Evolutionary conservation across 2,329 filamentous ascomycete species (phyloP).

Genomic region (Epichloe festucae): DNA sequence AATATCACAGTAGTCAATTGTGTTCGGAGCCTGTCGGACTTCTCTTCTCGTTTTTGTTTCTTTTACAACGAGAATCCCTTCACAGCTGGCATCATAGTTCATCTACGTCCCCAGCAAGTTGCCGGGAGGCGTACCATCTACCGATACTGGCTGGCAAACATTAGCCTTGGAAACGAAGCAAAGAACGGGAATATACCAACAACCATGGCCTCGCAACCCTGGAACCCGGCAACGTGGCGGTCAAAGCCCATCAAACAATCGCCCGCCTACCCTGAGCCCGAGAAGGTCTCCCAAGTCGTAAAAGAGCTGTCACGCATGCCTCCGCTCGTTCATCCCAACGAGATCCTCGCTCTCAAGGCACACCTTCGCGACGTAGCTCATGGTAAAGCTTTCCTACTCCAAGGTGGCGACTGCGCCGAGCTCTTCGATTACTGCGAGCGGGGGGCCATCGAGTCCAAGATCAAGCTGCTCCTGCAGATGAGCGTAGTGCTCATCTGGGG

Average conservation of each 20-base stretch:
- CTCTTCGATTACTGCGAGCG: slow-evolving; percentile 93
- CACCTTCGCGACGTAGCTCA: slow-evolving; percentile 75
- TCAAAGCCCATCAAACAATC: slow-evolving; percentile 68
- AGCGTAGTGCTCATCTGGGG: slow-evolving; percentile 91
- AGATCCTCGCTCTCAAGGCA: slow-evolving; percentile 68
- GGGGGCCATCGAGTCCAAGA: slow-evolving; percentile 80
- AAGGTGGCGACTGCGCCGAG: slow-evolving; percentile 95
- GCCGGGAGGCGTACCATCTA: too few species aligned
- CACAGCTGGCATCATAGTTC: too few species aligned
- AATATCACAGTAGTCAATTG: too few species aligned
- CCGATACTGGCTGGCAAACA: too few species aligned
- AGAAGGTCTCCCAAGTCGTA: slow-evolving; percentile 45
- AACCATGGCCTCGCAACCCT: slow-evolving; percentile 17
- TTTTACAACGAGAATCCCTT: too few species aligned
- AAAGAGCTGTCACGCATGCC: slow-evolving; percentile 56
- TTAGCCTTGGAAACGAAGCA: too few species aligned
- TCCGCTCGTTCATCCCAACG: slow-evolving; percentile 65
- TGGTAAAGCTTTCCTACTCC: slow-evolving; percentile 84
- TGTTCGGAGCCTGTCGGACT: too few species aligned
- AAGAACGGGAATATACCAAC: too few species aligned
- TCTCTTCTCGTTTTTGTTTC: too few species aligned
- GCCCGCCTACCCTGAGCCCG: slow-evolving; percentile 53
- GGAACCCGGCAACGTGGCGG: slow-evolving; percentile 58
- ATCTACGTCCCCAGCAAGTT: too few species aligned
- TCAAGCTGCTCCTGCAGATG: slow-evolving; percentile 95